Conservation (phyloP, 176 grass and related monocot species). For the Hsuehochloa calcarea region DNA sequence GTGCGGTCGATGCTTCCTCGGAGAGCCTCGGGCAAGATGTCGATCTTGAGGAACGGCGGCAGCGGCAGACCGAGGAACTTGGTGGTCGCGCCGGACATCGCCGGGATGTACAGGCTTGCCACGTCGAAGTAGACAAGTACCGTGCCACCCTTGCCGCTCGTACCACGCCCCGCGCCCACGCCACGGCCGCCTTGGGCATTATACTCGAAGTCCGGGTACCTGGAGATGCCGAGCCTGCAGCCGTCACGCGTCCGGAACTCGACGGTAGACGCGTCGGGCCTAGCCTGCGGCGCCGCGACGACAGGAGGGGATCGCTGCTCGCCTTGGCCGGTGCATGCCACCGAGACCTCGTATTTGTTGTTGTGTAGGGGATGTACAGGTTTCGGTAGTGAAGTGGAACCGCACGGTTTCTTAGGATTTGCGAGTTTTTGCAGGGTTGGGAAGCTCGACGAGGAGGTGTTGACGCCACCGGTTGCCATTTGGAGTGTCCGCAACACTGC, state of each 20-base stretch:
- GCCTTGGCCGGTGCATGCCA: slow-evolving; percentile 27
- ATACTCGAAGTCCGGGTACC: slow-evolving; percentile 89
- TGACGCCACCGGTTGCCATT: slow-evolving; percentile 41
- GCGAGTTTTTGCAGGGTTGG: slow-evolving; percentile 8
- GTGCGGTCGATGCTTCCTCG: slow-evolving; percentile 54
- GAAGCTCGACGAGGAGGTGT: slow-evolving; percentile 21
- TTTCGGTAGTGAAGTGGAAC: background rate
- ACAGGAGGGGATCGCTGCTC: slow-evolving; percentile 27
- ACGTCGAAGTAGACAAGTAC: slow-evolving; percentile 64
- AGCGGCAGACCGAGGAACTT: slow-evolving; percentile 85
- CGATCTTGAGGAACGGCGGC: slow-evolving; percentile 79
- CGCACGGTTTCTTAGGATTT: slow-evolving; percentile 2
- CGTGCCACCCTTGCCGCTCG: slow-evolving; percentile 14
- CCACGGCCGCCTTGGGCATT: slow-evolving; percentile 67
- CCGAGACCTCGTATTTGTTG: background rate
- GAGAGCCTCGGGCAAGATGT: slow-evolving; percentile 74
- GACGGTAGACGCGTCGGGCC: slow-evolving; percentile 9
- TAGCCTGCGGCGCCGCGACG: background rate
- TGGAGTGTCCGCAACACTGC: background rate
- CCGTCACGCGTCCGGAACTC: slow-evolving; percentile 66
- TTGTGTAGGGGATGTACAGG: background rate
- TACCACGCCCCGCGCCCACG: slow-evolving; percentile 28
- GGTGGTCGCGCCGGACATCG: slow-evolving; percentile 64
- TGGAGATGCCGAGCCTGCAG: slow-evolving; percentile 76
- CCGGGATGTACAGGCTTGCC: slow-evolving; percentile 65